These are phyloP conservation scores for Alopecurus myosuroides DNA, from an alignment of 176 grass and related monocot genomes.

Conservation along the genomic window DNA sequence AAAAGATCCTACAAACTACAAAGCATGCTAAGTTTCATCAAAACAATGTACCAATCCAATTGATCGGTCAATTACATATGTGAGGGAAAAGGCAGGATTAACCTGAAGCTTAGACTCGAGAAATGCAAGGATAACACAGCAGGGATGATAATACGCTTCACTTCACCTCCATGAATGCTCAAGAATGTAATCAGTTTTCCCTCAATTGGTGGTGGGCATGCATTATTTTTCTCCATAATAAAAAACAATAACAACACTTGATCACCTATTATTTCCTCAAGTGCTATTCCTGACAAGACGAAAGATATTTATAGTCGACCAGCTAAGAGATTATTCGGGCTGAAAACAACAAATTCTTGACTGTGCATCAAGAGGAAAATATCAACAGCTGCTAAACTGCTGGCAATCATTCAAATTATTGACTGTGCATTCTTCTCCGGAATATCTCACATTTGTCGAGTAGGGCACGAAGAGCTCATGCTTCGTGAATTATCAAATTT, in stretches of 20 bases:
- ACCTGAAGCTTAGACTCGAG: slow-evolving; percentile 47
- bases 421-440: not conserved
- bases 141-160: slow-evolving; percentile 49
- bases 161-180: slow-evolving; percentile 37
- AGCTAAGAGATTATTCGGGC: not conserved
- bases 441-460: not conserved
- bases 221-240: slow-evolving; percentile 1
- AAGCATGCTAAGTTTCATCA: not conserved
- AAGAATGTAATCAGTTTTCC: slow-evolving; percentile 35
- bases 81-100: not conserved
- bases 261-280: not conserved
- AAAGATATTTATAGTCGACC: slow-evolving; percentile 5
- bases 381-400: not conserved
- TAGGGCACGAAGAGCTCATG: not conserved
- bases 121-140: slow-evolving; percentile 14
- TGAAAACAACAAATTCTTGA: not conserved
- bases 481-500: not conserved
- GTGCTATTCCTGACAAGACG: not conserved
- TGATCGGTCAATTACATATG: not conserved
- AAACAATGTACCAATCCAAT: not conserved
- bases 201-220: slow-evolving; percentile 27
- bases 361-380: not conserved
- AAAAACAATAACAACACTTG: not conserved
- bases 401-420: not conserved
- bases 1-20: not conserved